Conservation (phyloP, 106 monocot species). For the Gastrodia elata region DNA sequence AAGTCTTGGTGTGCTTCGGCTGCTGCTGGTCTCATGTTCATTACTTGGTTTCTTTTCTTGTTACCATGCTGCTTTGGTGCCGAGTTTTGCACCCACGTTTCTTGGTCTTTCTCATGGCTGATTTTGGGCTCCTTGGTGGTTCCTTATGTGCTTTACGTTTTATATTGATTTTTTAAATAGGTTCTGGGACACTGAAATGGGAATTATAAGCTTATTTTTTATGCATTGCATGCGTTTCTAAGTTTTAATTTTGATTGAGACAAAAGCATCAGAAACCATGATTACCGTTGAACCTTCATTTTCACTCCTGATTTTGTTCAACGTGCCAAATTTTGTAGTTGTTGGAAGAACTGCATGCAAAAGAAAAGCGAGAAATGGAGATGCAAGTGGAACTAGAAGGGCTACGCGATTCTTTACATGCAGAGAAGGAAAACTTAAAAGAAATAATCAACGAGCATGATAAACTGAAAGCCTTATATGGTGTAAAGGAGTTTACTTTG, state of each 20-base stretch:
- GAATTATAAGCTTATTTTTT: neutral
- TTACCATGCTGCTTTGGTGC: too few relatives aligned
- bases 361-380: constrained; percentile 60
- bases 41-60: too few relatives aligned
- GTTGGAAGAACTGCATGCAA: constrained; percentile 58
- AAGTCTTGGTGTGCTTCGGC: too few relatives aligned
- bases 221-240: neutral
- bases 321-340: constrained; percentile 31
- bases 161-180: neutral
- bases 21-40: too few relatives aligned
- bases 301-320: neutral
- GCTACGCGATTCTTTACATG: constrained; percentile 54
- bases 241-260: neutral
- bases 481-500: constrained; percentile 73
- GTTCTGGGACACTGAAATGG: neutral
- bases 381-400: constrained; percentile 71
- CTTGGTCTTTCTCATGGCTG: too few relatives aligned
- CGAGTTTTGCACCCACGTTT: too few relatives aligned
- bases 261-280: neutral
- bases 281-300: neutral
- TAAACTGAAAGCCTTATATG: constrained; percentile 47
- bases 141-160: too few relatives aligned
- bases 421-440: constrained; percentile 48
- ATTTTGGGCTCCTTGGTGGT: too few relatives aligned
- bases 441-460: constrained; percentile 45